phyloP scores from a whole-genome alignment of 2,329 filamentous ascomycete species.

The Ophiostoma australiae region DNA sequence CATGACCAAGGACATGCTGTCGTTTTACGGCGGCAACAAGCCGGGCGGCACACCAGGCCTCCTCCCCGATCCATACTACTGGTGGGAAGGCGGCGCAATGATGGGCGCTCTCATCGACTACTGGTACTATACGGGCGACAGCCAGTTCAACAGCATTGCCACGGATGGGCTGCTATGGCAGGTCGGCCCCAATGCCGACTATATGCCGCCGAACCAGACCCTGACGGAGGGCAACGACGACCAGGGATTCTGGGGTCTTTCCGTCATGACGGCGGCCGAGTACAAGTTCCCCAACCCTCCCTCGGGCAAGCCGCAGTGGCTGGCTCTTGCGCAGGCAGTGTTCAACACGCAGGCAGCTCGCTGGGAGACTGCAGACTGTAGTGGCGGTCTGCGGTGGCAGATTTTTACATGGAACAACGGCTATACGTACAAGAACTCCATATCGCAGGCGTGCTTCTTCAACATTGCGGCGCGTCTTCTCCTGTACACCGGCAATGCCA shows the following conservation, averaged over 20 bases:
- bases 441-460: constrained; percentile 49
- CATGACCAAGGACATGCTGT: constrained; percentile 47
- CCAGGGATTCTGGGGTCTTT: constrained; percentile 68
- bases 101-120: constrained; percentile 70
- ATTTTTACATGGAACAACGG: constrained; percentile 79
- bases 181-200: constrained; percentile 66
- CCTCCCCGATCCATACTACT: constrained; percentile 33
- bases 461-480: constrained; percentile 55
- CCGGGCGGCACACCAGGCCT: constrained; percentile 48
- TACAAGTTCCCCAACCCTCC: constrained; percentile 60
- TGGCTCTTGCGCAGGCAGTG: constrained; percentile 69
- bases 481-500: constrained; percentile 68
- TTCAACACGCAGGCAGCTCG: constrained; percentile 73
- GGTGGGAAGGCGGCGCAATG: constrained; percentile 71
- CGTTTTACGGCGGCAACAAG: constrained; percentile 44
- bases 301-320: constrained; percentile 56
- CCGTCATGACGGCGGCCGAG: constrained; percentile 66
- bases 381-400: constrained; percentile 78
- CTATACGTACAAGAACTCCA: constrained; percentile 63
- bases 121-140: constrained; percentile 52
- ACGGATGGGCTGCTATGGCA: constrained; percentile 68
- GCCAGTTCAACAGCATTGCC: constrained; percentile 66
- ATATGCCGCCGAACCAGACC: constrained; percentile 73
- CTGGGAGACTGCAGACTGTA: constrained; percentile 65
- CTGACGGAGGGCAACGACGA: constrained; percentile 63